Percentiles rank a stretch among this genome's conserved stretches.
Conservation (phyloP, 257 asterid genomes). For the Salvia hispanica region DNA sequence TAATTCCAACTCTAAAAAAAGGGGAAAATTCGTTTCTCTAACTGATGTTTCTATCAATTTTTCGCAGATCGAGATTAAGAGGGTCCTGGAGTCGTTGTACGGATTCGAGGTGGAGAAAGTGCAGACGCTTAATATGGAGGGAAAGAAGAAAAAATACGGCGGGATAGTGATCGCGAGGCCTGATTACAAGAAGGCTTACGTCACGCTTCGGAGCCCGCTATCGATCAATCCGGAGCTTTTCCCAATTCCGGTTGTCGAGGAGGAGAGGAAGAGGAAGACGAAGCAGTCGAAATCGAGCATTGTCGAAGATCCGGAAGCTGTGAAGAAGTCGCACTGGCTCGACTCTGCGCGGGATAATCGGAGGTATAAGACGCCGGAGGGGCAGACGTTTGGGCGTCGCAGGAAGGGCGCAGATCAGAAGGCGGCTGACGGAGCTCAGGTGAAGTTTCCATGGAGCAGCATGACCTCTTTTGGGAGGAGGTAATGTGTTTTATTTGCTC, state of each 20-base stretch:
- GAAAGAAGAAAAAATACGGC: conserved; percentile 90
- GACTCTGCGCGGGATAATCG: conserved; percentile 56
- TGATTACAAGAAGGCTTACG: conserved; percentile 90
- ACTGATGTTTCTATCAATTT: conserved; percentile 1
- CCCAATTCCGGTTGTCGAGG: conserved; percentile 71
- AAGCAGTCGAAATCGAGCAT: conserved; percentile 72
- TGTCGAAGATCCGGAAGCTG: conserved; percentile 71
- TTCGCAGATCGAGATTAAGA: conserved; percentile 84
- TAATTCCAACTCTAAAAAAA: background rate
- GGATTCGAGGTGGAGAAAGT: conserved; percentile 95
- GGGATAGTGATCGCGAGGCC: conserved; percentile 71
- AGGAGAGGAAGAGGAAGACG: conserved; percentile 49
- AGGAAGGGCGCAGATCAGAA: conserved; percentile 23
- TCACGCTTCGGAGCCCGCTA: conserved; percentile 68
- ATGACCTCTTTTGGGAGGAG: conserved; percentile 66
- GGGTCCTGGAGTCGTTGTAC: conserved; percentile 86
- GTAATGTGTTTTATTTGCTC: conserved; percentile 27
- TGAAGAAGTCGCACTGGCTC: conserved; percentile 86
- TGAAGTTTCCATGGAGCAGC: conserved; percentile 89
- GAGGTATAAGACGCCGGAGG: conserved; percentile 36
- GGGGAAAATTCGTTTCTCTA: background rate
- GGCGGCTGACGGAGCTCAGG: conserved; percentile 32
- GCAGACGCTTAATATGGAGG: conserved; percentile 87
- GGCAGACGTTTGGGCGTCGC: conserved; percentile 37
- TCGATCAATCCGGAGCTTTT: conserved; percentile 69